Evolutionary conservation across 2,329 filamentous ascomycete species (phyloP), one percentile per base, ranked within the genome.

Genomic region (Plenodomus tracheiphilus): DNA sequence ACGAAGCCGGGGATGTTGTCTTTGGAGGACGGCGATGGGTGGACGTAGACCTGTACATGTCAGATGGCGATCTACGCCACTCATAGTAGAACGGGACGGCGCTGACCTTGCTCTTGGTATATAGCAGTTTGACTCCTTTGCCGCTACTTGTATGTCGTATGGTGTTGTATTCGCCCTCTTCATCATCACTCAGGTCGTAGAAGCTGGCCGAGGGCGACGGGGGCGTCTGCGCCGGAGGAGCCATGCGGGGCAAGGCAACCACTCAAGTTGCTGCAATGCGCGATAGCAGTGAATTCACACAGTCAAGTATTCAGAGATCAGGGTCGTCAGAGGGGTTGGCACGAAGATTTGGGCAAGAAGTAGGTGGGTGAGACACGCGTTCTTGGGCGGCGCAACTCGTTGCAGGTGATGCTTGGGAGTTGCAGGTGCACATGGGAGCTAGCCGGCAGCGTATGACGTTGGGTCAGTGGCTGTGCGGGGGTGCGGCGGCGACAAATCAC

Each of bases 1-100:
- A 99, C 86, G 71, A 94, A 99, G 39, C 94, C 94, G 3, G 91
- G 79, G 47, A 99, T 95, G 61, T 99, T 99, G 77, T 99, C 94
- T 76, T 92, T 96, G 47, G 92, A 83, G 0, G 91, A 95, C 1
- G 93, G 88, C 1, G 91, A 91, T 1, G 94, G 94, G 72, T 99
- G 94, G 37, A 99, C 87, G 70, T 97, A 99, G 70, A 99, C 94
- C 87, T 92, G 62, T 41, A 46, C 19, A 41, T 32, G 20, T 46
- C 41, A 54, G 48, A 51, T 62, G 37, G 62, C 53, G 47, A 39
- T 56, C 48, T 56, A 55, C 58, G 59, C 58, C 58, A 64, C 59
- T 22, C 17, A 15, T 3, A n/a, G 25, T 15, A 28, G 37, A 8
- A 37, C 25, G 39, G 16, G 21, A 22, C 18, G 34, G 11, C 22